A percentile compares a stretch with the other conserved stretches of the same genome.
These are phyloP conservation scores for Dendrothele bispora DNA, from an alignment of 768 basidiomycete genomes.

Conservation along the genomic window DNA sequence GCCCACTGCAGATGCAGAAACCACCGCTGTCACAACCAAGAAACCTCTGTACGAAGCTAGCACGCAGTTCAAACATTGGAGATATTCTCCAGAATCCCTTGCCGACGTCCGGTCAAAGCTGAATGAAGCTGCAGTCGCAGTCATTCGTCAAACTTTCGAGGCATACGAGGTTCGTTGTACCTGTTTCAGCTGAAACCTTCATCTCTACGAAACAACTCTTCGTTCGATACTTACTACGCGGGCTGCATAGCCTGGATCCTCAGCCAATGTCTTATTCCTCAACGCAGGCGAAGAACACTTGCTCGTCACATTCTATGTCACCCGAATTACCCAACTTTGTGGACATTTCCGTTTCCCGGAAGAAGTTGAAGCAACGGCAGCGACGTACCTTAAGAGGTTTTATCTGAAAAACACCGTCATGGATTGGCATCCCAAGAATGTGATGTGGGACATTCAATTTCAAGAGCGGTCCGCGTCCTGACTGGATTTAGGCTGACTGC, in stretches of 20 bases:
- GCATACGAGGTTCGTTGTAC: constrained; percentile 64
- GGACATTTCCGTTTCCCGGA: constrained; percentile 86
- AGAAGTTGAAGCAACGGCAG: constrained; percentile 90
- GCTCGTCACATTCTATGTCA: constrained; percentile 86
- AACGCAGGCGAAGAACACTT: constrained; percentile 80
- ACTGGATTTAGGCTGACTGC: constrained; percentile 76
- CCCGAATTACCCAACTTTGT: constrained; percentile 84
- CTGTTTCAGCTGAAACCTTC: too few relatives aligned
- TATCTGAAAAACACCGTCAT: constrained; percentile 97
- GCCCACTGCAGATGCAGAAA: too few relatives aligned
- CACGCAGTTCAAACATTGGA: constrained; percentile 86
- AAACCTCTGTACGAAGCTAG: constrained; percentile 70
- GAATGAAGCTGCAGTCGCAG: constrained; percentile 74
- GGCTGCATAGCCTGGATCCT: constrained; percentile 63
- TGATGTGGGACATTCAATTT: constrained; percentile 66
- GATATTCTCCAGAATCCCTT: constrained; percentile 75
- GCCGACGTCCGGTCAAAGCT: constrained; percentile 57
- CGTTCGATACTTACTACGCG: constrained; percentile 21
- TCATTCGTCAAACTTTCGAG: constrained; percentile 77
- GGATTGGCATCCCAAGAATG: constrained; percentile 99
- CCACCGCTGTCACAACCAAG: constrained; percentile 19
- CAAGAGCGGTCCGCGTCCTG: constrained; percentile 5
- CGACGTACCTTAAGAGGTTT: constrained; percentile 92
- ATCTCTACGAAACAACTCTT: too few relatives aligned
- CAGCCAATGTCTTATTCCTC: constrained; percentile 71